Conservation (phyloP, 2,329 filamentous ascomycete species). For the Sporothrix protearum region DNA sequence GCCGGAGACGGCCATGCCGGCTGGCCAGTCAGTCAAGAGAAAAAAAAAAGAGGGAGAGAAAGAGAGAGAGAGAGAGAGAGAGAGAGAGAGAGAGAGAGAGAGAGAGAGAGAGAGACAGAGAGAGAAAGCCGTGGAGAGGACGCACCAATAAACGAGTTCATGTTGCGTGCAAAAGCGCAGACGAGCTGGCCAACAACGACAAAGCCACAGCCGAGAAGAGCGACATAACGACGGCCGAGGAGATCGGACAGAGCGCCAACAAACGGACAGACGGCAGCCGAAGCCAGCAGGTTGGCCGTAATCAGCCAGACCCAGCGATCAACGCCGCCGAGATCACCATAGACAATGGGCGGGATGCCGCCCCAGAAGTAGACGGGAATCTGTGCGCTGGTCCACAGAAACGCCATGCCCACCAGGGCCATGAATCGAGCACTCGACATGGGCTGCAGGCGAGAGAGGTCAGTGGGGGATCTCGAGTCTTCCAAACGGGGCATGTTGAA, state of each 20-base stretch:
- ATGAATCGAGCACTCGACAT: slow-evolving; percentile 28
- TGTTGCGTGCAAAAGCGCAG: slow-evolving; percentile 53
- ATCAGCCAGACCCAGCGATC: slow-evolving; percentile 62
- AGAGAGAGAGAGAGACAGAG: too few relatives aligned
- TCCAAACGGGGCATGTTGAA: too few relatives aligned
- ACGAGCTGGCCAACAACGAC: slow-evolving; percentile 59
- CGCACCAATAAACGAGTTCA: slow-evolving; percentile 60
- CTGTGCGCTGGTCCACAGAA: slow-evolving; percentile 34
- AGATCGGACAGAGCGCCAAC: slow-evolving; percentile 64
- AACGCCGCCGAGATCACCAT: slow-evolving; percentile 56
- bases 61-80: too few relatives aligned
- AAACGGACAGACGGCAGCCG: slow-evolving; percentile 58
- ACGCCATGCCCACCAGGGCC: slow-evolving; percentile 33
- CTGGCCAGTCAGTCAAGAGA: slow-evolving; percentile 33
- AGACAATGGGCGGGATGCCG: slow-evolving; percentile 52
- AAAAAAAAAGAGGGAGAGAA: neutral
- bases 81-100: too few relatives aligned
- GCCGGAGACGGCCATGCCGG: slow-evolving; percentile 53
- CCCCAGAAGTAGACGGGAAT: slow-evolving; percentile 36
- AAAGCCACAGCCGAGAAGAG: slow-evolving; percentile 49
- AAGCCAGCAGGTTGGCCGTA: slow-evolving; percentile 52
- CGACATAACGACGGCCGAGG: slow-evolving; percentile 59
- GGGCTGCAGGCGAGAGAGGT: neutral
- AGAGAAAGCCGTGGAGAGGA: neutral
- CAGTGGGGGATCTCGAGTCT: too few relatives aligned